phyloP scores from a whole-genome alignment of 2,329 filamentous ascomycete genomes.

The Chaetothyriales sp. region DNA sequence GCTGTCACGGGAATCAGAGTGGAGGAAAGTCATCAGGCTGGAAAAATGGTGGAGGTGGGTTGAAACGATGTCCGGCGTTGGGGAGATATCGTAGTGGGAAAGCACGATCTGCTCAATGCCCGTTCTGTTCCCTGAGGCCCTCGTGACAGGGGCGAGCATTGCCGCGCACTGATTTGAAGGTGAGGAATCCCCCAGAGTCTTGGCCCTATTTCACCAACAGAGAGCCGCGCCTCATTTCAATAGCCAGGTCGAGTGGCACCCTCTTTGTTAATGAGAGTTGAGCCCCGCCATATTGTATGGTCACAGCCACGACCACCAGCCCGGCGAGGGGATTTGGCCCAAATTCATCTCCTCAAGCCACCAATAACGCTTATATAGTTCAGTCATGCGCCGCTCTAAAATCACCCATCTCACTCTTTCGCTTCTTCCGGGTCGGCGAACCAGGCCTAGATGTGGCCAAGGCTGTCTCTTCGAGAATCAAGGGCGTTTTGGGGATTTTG shows the following conservation, averaged over 20 bases:
- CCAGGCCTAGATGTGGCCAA: constrained; percentile 39
- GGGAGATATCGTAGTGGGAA: neutral
- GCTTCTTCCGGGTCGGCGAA: constrained; percentile 28
- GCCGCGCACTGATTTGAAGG: neutral
- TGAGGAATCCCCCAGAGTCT: neutral
- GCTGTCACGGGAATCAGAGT: neutral
- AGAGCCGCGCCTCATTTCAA: neutral
- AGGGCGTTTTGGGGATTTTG: constrained; percentile 33
- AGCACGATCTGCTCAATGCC: neutral
- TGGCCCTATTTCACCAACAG: neutral
- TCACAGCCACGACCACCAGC: neutral
- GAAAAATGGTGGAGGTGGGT: neutral
- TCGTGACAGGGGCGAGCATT: neutral
- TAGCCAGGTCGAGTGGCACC: neutral
- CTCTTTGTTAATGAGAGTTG: too few species aligned
- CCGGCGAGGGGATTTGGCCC: too few species aligned
- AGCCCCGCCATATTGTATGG: neutral
- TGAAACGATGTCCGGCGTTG: neutral
- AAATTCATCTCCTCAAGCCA: neutral
- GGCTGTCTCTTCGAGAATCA: constrained; percentile 32
- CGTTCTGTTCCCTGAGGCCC: neutral
- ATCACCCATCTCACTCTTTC: constrained; percentile 26
- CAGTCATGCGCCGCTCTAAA: constrained; percentile 24
- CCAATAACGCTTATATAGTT: neutral
- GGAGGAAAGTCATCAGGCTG: neutral